Evolutionary conservation across 768 basidiomycete genomes (phyloP).

Genomic region (Lactarius evosmus): DNA sequence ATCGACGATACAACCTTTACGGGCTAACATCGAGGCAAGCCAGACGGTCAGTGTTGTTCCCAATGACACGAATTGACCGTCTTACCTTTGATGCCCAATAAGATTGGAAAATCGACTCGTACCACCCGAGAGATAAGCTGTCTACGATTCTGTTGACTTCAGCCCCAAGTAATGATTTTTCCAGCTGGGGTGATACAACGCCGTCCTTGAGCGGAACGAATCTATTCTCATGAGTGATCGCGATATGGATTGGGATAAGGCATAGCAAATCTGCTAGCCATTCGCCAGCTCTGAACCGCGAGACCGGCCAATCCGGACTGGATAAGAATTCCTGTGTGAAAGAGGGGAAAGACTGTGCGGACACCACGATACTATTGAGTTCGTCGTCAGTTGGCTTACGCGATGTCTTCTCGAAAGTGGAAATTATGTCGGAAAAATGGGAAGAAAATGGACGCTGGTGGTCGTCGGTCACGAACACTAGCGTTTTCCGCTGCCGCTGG

Average conservation of each 20-base stretch:
- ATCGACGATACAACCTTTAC: slow-evolving; percentile 65
- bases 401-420: slow-evolving; percentile 46
- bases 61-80: background rate
- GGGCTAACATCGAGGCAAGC: slow-evolving; percentile 38
- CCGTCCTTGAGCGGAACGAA: slow-evolving; percentile 65
- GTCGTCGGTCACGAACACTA: slow-evolving; percentile 46
- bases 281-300: slow-evolving; percentile 49
- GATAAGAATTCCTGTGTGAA: slow-evolving; percentile 28
- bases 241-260: slow-evolving; percentile 63
- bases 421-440: slow-evolving; percentile 47
- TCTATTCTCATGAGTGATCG: slow-evolving; percentile 55
- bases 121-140: slow-evolving; percentile 57
- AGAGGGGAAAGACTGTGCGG: slow-evolving; percentile 33
- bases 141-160: slow-evolving; percentile 58
- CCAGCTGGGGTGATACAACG: slow-evolving; percentile 46
- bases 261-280: slow-evolving; percentile 62
- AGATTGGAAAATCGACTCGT: slow-evolving; percentile 60
- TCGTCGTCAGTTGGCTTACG: slow-evolving; percentile 50
- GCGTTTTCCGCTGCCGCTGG: slow-evolving; percentile 34
- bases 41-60: background rate
- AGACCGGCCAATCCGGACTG: slow-evolving; percentile 31
- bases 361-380: slow-evolving; percentile 40
- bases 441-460: slow-evolving; percentile 37
- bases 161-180: slow-evolving; percentile 55
- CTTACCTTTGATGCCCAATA: slow-evolving; percentile 56